Evolutionary conservation across 1,284 basidiomycete species (phyloP).

Genomic region (Moesziomyces sp.): DNA sequence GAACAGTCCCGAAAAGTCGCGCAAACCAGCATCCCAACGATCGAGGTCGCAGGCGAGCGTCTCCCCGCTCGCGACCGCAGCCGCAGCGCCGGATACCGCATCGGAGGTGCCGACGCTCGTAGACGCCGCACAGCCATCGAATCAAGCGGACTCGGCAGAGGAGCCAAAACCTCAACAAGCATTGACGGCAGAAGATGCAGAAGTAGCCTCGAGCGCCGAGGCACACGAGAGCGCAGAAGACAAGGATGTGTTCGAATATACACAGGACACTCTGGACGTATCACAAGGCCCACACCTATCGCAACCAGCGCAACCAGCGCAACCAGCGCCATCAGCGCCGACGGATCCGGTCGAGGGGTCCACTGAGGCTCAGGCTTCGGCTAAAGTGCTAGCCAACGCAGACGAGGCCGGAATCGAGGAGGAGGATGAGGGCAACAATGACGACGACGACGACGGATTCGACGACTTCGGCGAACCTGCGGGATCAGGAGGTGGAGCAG

Average conservation of each 20-base stretch:
- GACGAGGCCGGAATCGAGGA: background rate
- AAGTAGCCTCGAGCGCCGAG: background rate
- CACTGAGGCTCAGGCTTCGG: slow-evolving; percentile 2
- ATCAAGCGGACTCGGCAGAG: background rate
- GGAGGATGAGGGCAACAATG: background rate
- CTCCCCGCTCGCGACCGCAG: background rate
- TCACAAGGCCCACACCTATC: slow-evolving; percentile 17
- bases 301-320: slow-evolving; percentile 15
- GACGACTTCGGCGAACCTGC: slow-evolving; percentile 45
- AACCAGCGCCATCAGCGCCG: too few relatives aligned
- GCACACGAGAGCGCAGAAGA: background rate
- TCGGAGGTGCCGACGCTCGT: background rate
- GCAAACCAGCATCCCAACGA: slow-evolving; percentile 10
- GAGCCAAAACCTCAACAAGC: too few relatives aligned
- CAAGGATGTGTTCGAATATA: background rate
- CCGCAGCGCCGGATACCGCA: background rate
- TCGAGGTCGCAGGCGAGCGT: background rate
- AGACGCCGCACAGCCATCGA: too few relatives aligned
- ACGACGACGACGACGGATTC: slow-evolving; percentile 31
- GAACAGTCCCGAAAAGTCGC: slow-evolving; percentile 32
- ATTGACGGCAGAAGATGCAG: background rate
- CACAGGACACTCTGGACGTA: slow-evolving; percentile 6
- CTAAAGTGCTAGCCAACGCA: slow-evolving; percentile 5
- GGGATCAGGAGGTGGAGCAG: slow-evolving; percentile 7
- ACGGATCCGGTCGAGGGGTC: background rate